Evolutionary conservation across 192 early-diverging fungal genomes (phyloP).

Genomic region (Chytriomyces sp.): DNA sequence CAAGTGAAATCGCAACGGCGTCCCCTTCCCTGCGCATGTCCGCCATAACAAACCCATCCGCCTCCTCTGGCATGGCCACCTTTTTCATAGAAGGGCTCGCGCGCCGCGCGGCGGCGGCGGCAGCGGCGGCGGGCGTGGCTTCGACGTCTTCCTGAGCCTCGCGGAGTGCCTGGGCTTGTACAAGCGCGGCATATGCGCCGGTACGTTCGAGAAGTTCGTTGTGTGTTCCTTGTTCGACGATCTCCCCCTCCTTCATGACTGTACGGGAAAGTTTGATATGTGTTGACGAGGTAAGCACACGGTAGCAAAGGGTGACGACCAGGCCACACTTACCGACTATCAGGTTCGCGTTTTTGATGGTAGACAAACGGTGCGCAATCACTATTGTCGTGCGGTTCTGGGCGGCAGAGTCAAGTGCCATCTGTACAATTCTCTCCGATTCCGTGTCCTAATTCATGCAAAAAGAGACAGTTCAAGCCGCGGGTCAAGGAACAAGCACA

Average conservation of each 20-base stretch:
- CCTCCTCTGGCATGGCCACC: not conserved
- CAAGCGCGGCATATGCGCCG: constrained; percentile 70
- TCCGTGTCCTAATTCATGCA: too few relatives aligned
- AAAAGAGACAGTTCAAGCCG: too few relatives aligned
- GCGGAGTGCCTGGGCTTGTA: constrained; percentile 66
- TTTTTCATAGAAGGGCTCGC: not conserved
- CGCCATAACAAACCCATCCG: constrained; percentile 31
- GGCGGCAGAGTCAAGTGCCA: constrained; percentile 49
- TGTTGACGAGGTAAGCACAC: not conserved
- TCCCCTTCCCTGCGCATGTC: constrained; percentile 40
- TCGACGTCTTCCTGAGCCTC: constrained; percentile 19
- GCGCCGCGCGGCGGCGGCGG: not conserved
- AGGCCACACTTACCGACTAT: constrained; percentile 70
- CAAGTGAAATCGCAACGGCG: constrained; percentile 11
- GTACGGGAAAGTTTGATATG: not conserved
- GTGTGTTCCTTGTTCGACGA: constrained; percentile 80
- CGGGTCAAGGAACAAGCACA: too few relatives aligned
- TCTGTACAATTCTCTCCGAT: constrained; percentile 55
- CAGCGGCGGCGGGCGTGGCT: not conserved
- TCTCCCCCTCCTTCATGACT: constrained; percentile 53
- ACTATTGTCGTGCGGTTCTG: constrained; percentile 82
- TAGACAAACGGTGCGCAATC: constrained; percentile 89
- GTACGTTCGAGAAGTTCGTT: constrained; percentile 63
- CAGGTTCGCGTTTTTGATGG: constrained; percentile 79
- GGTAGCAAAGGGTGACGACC: constrained; percentile 24